Base-by-base conservation (phyloP, 2,329 filamentous ascomycete species). In the Rhytidhysteron rufulum region DNA sequence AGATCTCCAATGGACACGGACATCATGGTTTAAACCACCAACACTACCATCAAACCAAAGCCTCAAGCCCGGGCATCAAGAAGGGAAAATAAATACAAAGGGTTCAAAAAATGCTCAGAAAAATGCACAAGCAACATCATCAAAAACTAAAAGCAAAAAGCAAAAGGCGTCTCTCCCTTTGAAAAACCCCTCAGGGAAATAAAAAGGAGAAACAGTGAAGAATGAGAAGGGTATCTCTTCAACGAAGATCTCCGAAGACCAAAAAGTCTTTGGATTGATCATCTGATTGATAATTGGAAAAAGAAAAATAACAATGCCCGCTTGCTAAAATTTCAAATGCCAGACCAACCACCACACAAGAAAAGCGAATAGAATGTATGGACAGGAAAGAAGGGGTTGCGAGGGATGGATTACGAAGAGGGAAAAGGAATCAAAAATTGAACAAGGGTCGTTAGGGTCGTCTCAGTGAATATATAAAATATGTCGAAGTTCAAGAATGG, bases 191-290 rank as follows among this genome's bases (percentile, higher is more conserved):
- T 30, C 15, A 36, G 20, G n/a, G 21, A 34, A 37, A 34, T 27
- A 37, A 32, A 19, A 33, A 35, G 39, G 41, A 38, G 36, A 52
- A 40, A 31, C 38, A 41, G 40, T 30, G 18, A 21, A 34, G 42
- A 17, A 35, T 6, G 20, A 19, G 33, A 54, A 55, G 55, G 58
- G 58, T 62, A 62, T 62, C 57, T 27, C 24, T 27, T 27, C 7
- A 27, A 27, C 7, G 13, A 27, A 13, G 24, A 27, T 7, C 13
- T 27, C 24, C 13, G 24, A 27, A 27, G 24, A 27, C 34, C 34
- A 11, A 34, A 20, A 38, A 4, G 16, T 5, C 22, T 31, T 31
- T 36, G 37, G 43, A 48, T 15, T 43, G 37, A 44, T 41, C 50
- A 51, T 53, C n/a, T n/a, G 54, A 54, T 56, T 51, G 44, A 53